Base-by-base conservation (phyloP, 2,329 filamentous ascomycete species). In the Arthrocladium fulminans region DNA sequence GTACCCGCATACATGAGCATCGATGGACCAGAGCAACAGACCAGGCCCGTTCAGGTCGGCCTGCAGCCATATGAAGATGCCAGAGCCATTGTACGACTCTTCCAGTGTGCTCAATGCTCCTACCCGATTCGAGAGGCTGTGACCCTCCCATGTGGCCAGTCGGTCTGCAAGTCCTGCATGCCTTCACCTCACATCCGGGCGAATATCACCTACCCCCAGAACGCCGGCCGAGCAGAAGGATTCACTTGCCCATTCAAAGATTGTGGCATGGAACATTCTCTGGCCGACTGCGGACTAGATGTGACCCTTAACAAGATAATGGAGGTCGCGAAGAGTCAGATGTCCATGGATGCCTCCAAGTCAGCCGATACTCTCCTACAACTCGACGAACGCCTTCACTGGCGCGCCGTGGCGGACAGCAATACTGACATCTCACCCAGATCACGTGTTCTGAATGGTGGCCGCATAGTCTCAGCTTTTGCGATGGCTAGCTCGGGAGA, bases 141-240 rank as follows among this genome's bases (percentile, higher is more conserved):
- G 49, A 85, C 85, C 0, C 70, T 95, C 3, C 88, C 88, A 3
- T 96, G 89, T 63, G 88, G 88, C 23, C 79, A 83, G 60, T 83
- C 82, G 9, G 66, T 94, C 9, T 96, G 89, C 67, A 80, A 76
- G 59, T 64, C 65, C 43, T 96, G 89, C 65, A 67, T 94, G 1
- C 88, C 88, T 1, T 67, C 77, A 40, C 67, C 80, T 2, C 77
- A 83, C 58, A 64, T 73, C 13, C 77, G 88, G 38, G 70, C 71
- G 41, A 80, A 86, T 52, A 85, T 94, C 50, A 84, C 86, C 1
- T 94, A 90, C 63, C 88, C 87, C 1, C 80, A 79, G 13, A 74
- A 75, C 1, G 76, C 80, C 5, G 79, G 77, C 35, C 77, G 88
- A 32, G 70, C 80, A 34, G 73, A 79, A 57, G 86, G 83, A 0